Base-by-base conservation (phyloP, 352 stramenopile species). In the Globisporangium perplexum region DNA sequence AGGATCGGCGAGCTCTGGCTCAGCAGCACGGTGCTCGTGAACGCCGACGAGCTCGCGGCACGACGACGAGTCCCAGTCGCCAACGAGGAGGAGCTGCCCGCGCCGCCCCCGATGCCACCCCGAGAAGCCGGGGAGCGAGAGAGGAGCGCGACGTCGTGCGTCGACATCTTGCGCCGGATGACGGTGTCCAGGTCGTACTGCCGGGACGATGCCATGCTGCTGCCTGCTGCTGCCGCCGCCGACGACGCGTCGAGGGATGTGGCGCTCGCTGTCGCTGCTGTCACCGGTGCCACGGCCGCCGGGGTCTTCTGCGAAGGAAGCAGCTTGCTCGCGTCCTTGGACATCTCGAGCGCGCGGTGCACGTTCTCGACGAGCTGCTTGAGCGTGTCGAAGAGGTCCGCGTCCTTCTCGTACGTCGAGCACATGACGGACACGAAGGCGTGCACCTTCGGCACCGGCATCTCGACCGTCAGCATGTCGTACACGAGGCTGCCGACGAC, bases 401-500 rank as follows among this genome's bases (percentile, higher is more conserved):
- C 69, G 0, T 65, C 77, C 51, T 90, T 90, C 55, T 90, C 72
- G 53, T 93, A 93, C 45, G 78, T 91, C 11, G 78, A 83, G 41
- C 80, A 88, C 83, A 93, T 93, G 42, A 88, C 83, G 7, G 65
- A 62, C 20, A 93, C 80, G 53, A 93, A 93, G 1, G 78, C 84
- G 31, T 89, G 66, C 12, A 90, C 77, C 28, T 93, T 88, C 6
- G 66, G 62, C 0, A 91, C 65, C 4, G 80, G 72, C 12, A 90
- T 75, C 47, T 93, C 78, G 30, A 93, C 77, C 11, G 74, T 90
- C 14, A 93, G 75, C 83, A 93, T 93, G 53, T 91, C 81, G 66
- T 90, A 93, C 46, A 91, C 74, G 14, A 93, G 64, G 49, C 75
- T 89, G 1, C 83, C 83, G 49, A 89, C 88, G 8, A 90, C 65